Evolutionary conservation across 2,329 filamentous ascomycete genomes (phyloP), one percentile per base, ranked within the genome.

Genomic region (Fusarium algeriense): DNA sequence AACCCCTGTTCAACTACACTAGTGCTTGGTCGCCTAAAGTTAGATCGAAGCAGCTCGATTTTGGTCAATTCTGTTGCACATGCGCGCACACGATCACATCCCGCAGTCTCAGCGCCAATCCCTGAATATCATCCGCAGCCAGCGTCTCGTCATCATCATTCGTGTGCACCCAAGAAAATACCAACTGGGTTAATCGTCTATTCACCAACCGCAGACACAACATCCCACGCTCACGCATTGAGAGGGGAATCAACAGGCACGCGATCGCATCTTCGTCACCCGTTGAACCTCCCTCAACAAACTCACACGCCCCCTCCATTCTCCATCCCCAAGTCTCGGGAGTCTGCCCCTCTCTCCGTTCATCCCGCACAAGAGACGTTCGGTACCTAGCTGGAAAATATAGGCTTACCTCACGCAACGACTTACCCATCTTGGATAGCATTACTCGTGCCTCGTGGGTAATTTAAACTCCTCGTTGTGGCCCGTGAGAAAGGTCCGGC

Each of bases 401-500:
- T 20, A 30, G n/a, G 45, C 26, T 35, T 53, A 63, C 63, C 66
- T 71, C 71, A 74, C 75, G 70, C 71, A 70, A 67, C 72, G 63
- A 76, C 69, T 78, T 78, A 66, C 76, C 76, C 64, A 34, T 74
- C 74, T 64, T 75, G 75, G 74, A 65, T 65, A 73, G 60, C 55
- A 62, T 69, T 64, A 32, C 59, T 72, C 50, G 54, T 46, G 45
- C 43, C 41, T 70, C 53, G 58, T 68, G 53, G 52, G 49, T 50
- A 56, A 40, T 62, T 30, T 67, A 28, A 45, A 50, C 56, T 40
- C 60, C 30, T 73, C 46, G 57, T 57, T 55, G 52, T 66, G 55
- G 56, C 54, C 58, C 28, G 45, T 67, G 58, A 67, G 43, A 67
- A 63, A 63, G 58, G 34, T 44, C 58, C 59, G 59, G 61, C n/a